Evolutionary conservation across 345 rosid genomes (phyloP), one percentile per base, ranked within the genome.

Genomic region (Adansonia digitata): DNA sequence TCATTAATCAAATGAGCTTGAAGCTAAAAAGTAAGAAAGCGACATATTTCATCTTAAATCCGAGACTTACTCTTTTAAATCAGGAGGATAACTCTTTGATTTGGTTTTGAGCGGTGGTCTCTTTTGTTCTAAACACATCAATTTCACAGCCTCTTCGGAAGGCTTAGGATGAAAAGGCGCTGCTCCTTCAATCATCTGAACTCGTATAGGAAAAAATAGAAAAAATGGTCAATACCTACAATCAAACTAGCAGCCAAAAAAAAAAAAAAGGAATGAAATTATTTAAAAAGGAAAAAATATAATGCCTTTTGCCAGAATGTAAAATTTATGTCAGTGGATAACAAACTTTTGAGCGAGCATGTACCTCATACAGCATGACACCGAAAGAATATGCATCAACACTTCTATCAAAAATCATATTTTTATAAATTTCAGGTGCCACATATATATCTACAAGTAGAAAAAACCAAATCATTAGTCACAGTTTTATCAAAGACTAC

Each of bases 161-260:
- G 93, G 57, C 82, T 82, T 93, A 40, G 93, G 92, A 81, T 91
- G 85, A 79, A 93, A 91, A 61, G 94, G 91, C 20, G 78, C 81
- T n/a, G 85, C 85, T 79, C 98, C 99, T 72, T 95, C 99, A 45
- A 89, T 84, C 91, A 93, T 89, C 99, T 95, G 83, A 75, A 77
- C 61, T 31, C 72, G 78, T 17, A 71, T 18, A 51, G 77, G 72
- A 69, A 75, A 63, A 18, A 64, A 74, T 14, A 53, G 40, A 64
- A 39, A 9, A 52, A 52, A 49, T n/a, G n/a, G 40, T 79, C 63
- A 75, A 39, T 46, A 68, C 26, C 72, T 27, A 29, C 14, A n/a
- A 8, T 20, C 11, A 48, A 29, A 48, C 37, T n/a, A n/a, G n/a
- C n/a, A n/a, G n/a, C n/a, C n/a, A n/a, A n/a, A n/a, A n/a, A n/a